Conservation (phyloP, 179 eudicot genomes). For the Actinidia arguta region DNA sequence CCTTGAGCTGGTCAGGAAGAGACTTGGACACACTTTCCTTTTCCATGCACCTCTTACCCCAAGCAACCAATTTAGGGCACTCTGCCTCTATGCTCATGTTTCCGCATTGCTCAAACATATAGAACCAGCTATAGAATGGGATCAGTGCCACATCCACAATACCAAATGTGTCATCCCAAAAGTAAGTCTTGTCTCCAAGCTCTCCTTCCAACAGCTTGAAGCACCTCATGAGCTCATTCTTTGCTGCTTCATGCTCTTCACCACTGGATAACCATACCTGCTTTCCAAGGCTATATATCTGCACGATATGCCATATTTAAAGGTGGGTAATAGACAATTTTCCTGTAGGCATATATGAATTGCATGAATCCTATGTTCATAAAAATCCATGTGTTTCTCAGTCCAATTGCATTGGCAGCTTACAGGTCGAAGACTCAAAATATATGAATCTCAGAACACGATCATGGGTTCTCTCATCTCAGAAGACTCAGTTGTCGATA, state of each 20-base stretch:
- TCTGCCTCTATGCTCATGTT: constrained; percentile 21
- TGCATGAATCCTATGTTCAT: no score
- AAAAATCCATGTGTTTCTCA: no score
- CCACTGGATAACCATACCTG: background rate
- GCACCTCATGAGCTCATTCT: constrained; percentile 13
- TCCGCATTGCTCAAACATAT: background rate
- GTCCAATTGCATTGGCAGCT: no score
- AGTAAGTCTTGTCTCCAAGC: constrained; percentile 28
- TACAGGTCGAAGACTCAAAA: no score
- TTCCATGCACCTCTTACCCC: constrained; percentile 39
- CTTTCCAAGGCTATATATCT: constrained; percentile 26
- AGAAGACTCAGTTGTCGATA: no score
- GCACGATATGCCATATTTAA: background rate
- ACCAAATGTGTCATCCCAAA: constrained; percentile 25
- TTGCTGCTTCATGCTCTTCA: background rate
- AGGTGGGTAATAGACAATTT: background rate
- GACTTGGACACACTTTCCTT: constrained; percentile 32
- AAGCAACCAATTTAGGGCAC: constrained; percentile 24
- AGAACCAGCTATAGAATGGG: constrained; percentile 16
- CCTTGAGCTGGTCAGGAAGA: constrained; percentile 33
- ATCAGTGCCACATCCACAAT: constrained; percentile 18
- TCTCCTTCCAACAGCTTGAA: constrained; percentile 21
- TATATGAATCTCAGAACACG: no score
- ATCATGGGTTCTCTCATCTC: no score
- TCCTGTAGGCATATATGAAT: no score